Evolutionary conservation across 1,284 basidiomycete species (phyloP), one percentile per base, ranked within the genome.

Genomic region (Ganoderma meredithae): DNA sequence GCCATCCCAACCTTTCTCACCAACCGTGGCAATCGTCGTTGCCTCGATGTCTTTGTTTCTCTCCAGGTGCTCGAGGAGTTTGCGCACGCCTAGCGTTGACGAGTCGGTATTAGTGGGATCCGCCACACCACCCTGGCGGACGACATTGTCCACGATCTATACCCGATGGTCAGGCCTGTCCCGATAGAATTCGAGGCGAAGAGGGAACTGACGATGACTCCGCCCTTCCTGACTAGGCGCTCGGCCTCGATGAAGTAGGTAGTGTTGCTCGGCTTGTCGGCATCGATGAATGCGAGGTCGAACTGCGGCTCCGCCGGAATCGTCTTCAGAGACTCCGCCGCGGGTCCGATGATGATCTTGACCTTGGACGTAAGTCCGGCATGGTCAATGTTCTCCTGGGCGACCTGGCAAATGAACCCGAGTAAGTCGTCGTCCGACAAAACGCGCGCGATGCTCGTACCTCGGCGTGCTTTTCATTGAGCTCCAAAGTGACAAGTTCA

Each of bases 111-210:
- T 76, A 2, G 76, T 73, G 3, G 80, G 81, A 70, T 87, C 81
- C 4, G 85, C 80, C 5, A 88, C 85, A 6, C 73, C 76, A 2
- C 85, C 88, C 43, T 82, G 76, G 17, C 85, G 82, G 15, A 89
- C 86, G 41, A 90, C 87, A 71, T 91, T 91, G 75, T 91, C 89
- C 3, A 90, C 84, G 68, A 88, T 84, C 86, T 87, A 69, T 8
- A 22, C 19, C 22, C 17, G 22, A 36, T n/a, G 17, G 33, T 58
- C 19, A 39, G 55, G 1, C 22, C 13, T 47, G 40, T 43, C 13
- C 33, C n/a, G 62, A n/a, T 31, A 22, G 53, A 15, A 31, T 5
- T 31, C 31, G 31, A 31, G 31, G 31, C 31, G 55, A 22, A 22
- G 13, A 40, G 41, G 31, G 7, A 0, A 82, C 85, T 67, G 68